phyloP scores from a whole-genome alignment of 2,329 filamentous ascomycete species.

The Pseudocercospora musae region DNA sequence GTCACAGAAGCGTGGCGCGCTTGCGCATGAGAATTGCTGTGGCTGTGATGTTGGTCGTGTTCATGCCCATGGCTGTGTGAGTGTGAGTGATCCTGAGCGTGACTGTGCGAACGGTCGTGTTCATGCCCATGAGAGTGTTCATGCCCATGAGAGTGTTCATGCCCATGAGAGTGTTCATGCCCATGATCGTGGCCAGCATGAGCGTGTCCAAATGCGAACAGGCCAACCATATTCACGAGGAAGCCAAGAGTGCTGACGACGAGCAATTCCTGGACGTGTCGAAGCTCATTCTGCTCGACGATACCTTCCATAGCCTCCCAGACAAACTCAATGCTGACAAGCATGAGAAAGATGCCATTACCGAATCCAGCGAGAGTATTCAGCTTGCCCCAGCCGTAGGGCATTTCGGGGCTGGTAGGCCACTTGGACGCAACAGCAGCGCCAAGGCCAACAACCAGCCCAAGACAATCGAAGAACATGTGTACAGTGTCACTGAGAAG shows the following conservation, averaged over 20 bases:
- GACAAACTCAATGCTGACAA: conserved; percentile 93
- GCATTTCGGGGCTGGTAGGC: conserved; percentile 83
- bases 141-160: conserved; percentile 33
- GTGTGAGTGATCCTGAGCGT: conserved; percentile 23
- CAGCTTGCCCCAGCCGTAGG: conserved; percentile 94
- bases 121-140: conserved; percentile 35
- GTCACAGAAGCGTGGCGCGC: conserved; percentile 6
- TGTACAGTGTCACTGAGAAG: conserved; percentile 97
- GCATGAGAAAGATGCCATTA: conserved; percentile 91
- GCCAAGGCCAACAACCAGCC: conserved; percentile 82
- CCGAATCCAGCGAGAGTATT: conserved; percentile 95
- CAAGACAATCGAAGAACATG: conserved; percentile 98
- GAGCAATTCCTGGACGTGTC: conserved; percentile 80
- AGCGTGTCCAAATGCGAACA: conserved; percentile 71
- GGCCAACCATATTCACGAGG: conserved; percentile 85
- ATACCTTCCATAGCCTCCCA: conserved; percentile 90
- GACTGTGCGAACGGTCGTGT: conserved; percentile 36
- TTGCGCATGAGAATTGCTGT: conserved; percentile 60
- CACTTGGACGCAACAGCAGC: conserved; percentile 96
- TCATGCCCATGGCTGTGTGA: conserved; percentile 36
- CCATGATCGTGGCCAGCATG: conserved; percentile 47
- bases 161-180: conserved; percentile 34
- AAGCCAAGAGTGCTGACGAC: conserved; percentile 84
- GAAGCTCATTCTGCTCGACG: conserved; percentile 77
- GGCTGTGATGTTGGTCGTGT: conserved; percentile 27